Conservation (phyloP, 768 basidiomycete species). For the Phlebiopsis flavidoalba region DNA sequence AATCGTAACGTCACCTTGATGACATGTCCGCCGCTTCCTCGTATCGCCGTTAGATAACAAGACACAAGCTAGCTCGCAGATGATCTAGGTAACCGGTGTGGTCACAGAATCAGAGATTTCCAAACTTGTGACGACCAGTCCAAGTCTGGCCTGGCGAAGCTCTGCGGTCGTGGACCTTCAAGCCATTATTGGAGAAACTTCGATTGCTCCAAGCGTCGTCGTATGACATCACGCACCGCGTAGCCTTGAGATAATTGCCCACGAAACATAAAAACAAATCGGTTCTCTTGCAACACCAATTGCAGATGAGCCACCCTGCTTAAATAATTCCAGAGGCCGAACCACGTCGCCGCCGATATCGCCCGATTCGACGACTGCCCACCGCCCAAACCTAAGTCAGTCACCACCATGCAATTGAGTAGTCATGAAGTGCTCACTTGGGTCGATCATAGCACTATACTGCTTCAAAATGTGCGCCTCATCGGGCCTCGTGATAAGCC, state of each 20-base stretch:
- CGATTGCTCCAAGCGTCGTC: slow-evolving; percentile 64
- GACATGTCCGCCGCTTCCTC: slow-evolving; percentile 61
- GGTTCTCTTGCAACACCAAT: not conserved
- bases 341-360: slow-evolving; percentile 65
- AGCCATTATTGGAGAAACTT: slow-evolving; percentile 51
- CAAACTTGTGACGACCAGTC: slow-evolving; percentile 40
- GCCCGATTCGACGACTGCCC: slow-evolving; percentile 41
- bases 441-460: slow-evolving; percentile 60
- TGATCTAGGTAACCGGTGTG: slow-evolving; percentile 37
- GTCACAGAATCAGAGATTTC: not conserved
- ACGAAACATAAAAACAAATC: not conserved
- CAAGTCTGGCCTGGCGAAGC: slow-evolving; percentile 73
- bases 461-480: slow-evolving; percentile 57
- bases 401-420: not conserved
- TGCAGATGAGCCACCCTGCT: slow-evolving; percentile 48
- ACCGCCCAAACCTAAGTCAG: slow-evolving; percentile 26
- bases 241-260: slow-evolving; percentile 46
- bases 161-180: slow-evolving; percentile 46
- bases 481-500: slow-evolving; percentile 80
- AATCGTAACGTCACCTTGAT: slow-evolving; percentile 54
- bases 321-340: slow-evolving; percentile 71
- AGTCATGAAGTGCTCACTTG: slow-evolving; percentile 32
- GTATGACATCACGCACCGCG: slow-evolving; percentile 63
- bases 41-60: slow-evolving; percentile 58
- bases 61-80: slow-evolving; percentile 79